Evolutionary conservation across 257 asterid species (phyloP), one percentile per base, ranked within the genome.

Genomic region (Lycium ferocissimum): DNA sequence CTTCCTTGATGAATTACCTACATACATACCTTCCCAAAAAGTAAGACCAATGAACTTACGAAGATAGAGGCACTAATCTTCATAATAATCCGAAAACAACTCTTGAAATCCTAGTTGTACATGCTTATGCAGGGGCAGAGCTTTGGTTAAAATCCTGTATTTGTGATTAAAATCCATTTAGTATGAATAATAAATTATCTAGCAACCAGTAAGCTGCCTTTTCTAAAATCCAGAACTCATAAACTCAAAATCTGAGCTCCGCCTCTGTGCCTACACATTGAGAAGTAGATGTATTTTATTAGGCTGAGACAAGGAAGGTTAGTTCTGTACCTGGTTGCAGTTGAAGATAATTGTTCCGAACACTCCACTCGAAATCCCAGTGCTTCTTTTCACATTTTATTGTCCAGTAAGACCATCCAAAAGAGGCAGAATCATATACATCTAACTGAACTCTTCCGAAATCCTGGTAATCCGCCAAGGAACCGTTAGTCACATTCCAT

Each of bases 341-440:
- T 84, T 88, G 94, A 83, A 94, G 95, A 89, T 86, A 91, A 83
- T 89, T 87, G 86, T 93, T 94, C 67, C 57, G 90, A 22, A 93
- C n/a, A 70, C 92, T 93, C 98, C 98, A 94, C 85, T 93, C 94
- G 40, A 94, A 91, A 91, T 94, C 98, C 98, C 98, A 94, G 87
- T 93, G 98, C 88, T 92, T 82, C 82, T 85, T 65, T 54, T 92
- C 92, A 63, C 92, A 90, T 87, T 93, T 94, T 26, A 94, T 87
- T 0, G 96, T 93, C 98, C 97, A 94, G 72, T 93, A 93, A 84
- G 92, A 80, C 98, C 98, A 94, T 73, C 98, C 95, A 69, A 94
- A 94, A 7, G 97, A 92, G 80, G 98, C 98, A 12, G 91, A 89
- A 75, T 87, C 85, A 71, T 92, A 94, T 14, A 91, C 91, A 43